These are phyloP conservation scores for Vinca minor DNA, from an alignment of 257 asterid genomes.

Conservation along the genomic window DNA sequence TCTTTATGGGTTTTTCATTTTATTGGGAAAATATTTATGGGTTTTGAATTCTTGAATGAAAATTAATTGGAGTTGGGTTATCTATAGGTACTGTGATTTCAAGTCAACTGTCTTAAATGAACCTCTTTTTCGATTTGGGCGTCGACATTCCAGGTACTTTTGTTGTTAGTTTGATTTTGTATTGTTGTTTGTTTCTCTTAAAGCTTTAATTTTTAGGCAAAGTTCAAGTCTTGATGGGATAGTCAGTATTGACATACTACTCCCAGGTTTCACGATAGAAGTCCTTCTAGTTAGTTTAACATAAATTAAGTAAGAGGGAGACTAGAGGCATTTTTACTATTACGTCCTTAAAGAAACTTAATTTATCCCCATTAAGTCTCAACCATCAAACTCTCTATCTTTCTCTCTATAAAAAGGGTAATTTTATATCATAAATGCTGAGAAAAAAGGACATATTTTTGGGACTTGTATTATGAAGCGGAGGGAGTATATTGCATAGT, in stretches of 20 bases:
- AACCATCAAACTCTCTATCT: too few relatives aligned
- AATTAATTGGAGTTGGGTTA: not conserved
- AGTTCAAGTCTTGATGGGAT: not conserved
- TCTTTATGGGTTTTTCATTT: not conserved
- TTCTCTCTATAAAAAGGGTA: too few relatives aligned
- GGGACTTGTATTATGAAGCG: too few relatives aligned
- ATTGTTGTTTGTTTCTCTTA: not conserved
- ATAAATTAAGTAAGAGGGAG: too few relatives aligned
- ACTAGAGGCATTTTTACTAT: too few relatives aligned
- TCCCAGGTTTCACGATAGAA: too few relatives aligned
- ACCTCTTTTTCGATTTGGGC: conserved; percentile 62
- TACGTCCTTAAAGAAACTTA: too few relatives aligned
- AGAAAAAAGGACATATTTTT: too few relatives aligned
- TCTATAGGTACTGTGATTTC: conserved; percentile 69
- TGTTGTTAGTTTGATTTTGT: not conserved
- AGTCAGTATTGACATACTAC: not conserved
- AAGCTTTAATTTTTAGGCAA: not conserved
- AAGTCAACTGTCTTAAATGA: conserved; percentile 53
- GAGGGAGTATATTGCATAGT: too few relatives aligned
- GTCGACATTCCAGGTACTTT: conserved; percentile 52
- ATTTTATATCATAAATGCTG: too few relatives aligned
- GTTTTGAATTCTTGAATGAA: not conserved
- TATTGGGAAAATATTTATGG: not conserved
- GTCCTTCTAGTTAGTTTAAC: too few relatives aligned
- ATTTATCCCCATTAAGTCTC: too few relatives aligned